phyloP scores from a whole-genome alignment of 768 basidiomycete genomes.

The Terana coerulea region DNA sequence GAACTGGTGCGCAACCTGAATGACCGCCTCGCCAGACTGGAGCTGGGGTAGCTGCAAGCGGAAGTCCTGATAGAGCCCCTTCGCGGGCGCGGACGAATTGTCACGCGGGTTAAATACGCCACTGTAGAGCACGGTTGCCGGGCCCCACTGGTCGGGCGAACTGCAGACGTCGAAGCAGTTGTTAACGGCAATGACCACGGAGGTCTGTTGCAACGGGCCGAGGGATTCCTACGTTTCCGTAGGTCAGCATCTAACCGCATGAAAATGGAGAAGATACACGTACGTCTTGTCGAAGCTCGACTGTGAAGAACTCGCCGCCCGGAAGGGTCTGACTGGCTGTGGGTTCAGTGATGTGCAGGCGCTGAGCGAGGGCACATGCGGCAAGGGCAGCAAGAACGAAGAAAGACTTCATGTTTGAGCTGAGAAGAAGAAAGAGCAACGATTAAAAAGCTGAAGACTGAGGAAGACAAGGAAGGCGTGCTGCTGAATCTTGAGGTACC shows the following conservation, averaged over 20 bases:
- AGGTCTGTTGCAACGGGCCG: conserved; percentile 39
- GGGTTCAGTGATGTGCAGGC: conserved; percentile 38
- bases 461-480: no score
- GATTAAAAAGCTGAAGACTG: no score
- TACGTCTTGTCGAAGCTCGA: conserved; percentile 37
- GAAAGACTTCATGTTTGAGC: conserved; percentile 17
- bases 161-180: conserved; percentile 30
- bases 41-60: conserved; percentile 35
- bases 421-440: no score
- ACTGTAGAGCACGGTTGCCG: conserved; percentile 44
- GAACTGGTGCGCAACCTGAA: not conserved
- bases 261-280: not conserved
- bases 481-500: no score
- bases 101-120: conserved; percentile 38
- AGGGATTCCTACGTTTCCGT: conserved; percentile 29
- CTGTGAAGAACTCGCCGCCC: conserved; percentile 35
- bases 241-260: not conserved
- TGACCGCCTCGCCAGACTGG: not conserved
- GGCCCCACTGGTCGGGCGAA: conserved; percentile 19
- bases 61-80: conserved; percentile 43
- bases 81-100: conserved; percentile 21
- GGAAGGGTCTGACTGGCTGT: conserved; percentile 28
- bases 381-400: conserved; percentile 26
- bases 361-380: conserved; percentile 38
- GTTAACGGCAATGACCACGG: conserved; percentile 40